Conservation (phyloP, 2,329 filamentous ascomycete species). For the Fusarium multiceps region DNA sequence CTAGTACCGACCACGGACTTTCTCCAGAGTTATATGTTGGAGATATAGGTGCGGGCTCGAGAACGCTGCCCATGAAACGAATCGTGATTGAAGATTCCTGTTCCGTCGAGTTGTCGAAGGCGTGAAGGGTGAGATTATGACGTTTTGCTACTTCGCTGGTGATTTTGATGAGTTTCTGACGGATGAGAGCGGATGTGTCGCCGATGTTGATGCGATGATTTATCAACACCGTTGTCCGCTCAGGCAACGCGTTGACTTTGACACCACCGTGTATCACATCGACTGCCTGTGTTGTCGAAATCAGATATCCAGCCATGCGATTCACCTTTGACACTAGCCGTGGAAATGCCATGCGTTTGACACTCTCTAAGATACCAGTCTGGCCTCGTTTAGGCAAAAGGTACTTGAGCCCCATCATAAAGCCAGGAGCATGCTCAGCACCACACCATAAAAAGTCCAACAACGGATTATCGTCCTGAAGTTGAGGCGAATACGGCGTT, state of each 20-base stretch:
- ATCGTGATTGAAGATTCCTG: neutral
- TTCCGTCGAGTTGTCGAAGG: neutral
- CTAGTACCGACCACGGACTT: neutral
- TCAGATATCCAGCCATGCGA: neutral
- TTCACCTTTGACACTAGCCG: neutral
- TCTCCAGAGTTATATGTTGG: neutral
- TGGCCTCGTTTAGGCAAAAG: neutral
- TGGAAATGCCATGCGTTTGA: neutral
- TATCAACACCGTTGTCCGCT: neutral
- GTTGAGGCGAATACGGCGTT: neutral
- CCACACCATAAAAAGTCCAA: neutral
- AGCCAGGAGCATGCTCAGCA: neutral
- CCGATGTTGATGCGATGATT: neutral
- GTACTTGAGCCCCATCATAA: neutral
- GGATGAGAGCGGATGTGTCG: neutral
- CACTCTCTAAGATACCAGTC: neutral
- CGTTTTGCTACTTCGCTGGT: neutral
- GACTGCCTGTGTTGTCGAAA: neutral
- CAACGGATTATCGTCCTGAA: neutral
- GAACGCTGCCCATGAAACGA: neutral
- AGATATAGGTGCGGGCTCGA: neutral
- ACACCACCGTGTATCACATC: neutral
- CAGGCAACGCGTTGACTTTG: neutral
- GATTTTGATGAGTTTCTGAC: neutral
- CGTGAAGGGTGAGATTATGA: neutral